Percentiles rank a stretch among this genome's conserved stretches.
These are phyloP conservation scores for Sicyos baderoa DNA, from an alignment of 306 rosid species.

Conservation along the genomic window DNA sequence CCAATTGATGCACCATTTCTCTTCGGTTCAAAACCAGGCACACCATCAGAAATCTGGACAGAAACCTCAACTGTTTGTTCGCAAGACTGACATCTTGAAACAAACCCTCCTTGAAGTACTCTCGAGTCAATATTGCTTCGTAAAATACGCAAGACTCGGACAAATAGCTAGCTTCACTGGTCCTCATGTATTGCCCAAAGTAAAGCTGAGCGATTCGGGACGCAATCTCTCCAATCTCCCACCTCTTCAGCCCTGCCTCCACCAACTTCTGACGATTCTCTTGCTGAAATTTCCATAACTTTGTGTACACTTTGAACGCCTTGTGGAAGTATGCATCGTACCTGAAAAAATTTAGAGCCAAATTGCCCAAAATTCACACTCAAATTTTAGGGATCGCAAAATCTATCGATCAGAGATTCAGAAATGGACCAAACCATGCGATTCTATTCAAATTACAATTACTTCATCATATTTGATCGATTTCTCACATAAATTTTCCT, in stretches of 20 bases:
- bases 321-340: slow-evolving; percentile 77
- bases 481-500: neutral
- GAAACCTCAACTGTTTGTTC: slow-evolving; percentile 67
- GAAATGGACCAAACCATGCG: neutral
- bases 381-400: neutral
- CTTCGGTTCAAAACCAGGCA: slow-evolving; percentile 68
- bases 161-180: slow-evolving; percentile 75
- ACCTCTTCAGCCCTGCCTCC: slow-evolving; percentile 69
- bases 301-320: slow-evolving; percentile 88
- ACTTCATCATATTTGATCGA: neutral
- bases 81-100: slow-evolving; percentile 67
- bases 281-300: slow-evolving; percentile 89
- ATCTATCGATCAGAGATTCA: neutral
- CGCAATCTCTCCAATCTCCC: slow-evolving; percentile 94
- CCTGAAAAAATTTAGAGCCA: slow-evolving; percentile 29
- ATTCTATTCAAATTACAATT: slow-evolving; percentile 3
- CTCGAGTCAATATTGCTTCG: slow-evolving; percentile 78
- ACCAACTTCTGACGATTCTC: slow-evolving; percentile 85
- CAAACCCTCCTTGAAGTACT: slow-evolving; percentile 79
- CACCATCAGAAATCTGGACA: slow-evolving; percentile 74
- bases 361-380: slow-evolving; percentile 3
- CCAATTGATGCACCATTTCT: slow-evolving; percentile 67
- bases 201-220: slow-evolving; percentile 88
- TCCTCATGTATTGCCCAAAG: slow-evolving; percentile 85
- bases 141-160: slow-evolving; percentile 77